These are phyloP conservation scores for Nicotiana benthamiana DNA, from an alignment of 257 asterid species.

Conservation along the genomic window DNA sequence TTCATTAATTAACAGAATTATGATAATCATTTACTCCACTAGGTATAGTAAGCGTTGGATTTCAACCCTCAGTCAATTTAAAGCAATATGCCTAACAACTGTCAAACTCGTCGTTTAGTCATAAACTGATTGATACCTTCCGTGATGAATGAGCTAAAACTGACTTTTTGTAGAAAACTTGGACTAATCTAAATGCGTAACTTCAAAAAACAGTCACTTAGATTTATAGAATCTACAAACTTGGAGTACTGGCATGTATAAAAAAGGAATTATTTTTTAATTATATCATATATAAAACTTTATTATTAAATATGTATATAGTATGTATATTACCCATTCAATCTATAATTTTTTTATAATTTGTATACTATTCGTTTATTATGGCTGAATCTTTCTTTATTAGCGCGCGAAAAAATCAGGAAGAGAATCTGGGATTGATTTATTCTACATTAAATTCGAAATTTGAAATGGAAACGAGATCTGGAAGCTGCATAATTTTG, in stretches of 20 bases:
- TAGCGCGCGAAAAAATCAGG: no score
- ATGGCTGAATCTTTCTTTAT: no score
- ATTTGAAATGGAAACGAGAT: no score
- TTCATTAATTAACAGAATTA: neutral
- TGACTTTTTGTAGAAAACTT: neutral
- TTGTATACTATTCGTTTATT: no score
- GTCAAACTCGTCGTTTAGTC: conserved; percentile 3
- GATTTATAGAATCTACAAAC: neutral
- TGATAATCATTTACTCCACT: neutral
- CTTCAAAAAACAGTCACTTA: neutral
- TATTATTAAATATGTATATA: no score
- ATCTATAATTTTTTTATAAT: no score
- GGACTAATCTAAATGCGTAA: neutral
- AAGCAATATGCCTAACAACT: neutral
- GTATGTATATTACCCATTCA: no score
- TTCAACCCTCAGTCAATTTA: conserved; percentile 4
- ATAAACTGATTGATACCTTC: neutral
- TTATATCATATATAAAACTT: no score
- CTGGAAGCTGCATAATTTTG: no score
- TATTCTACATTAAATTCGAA: no score
- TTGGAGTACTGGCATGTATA: neutral
- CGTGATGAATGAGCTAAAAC: neutral
- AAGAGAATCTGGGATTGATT: no score
- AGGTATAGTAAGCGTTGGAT: neutral
- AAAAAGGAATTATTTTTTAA: no score